These are phyloP conservation scores for Ceratobasidium sp. DNA, from an alignment of 1,284 basidiomycete genomes.

Conservation along the genomic window DNA sequence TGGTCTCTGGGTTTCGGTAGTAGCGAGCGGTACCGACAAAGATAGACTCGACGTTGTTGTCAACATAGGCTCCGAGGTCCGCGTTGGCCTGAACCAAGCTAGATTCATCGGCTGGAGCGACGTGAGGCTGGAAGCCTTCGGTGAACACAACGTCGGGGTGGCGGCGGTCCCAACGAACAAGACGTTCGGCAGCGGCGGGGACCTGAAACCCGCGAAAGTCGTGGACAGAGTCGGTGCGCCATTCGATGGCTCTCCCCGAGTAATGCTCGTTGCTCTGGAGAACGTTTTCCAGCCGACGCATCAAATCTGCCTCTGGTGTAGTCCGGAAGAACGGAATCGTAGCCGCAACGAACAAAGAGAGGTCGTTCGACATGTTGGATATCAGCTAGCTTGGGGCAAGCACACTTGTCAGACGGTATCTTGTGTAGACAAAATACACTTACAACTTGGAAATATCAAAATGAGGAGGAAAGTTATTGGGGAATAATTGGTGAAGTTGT, in stretches of 20 bases:
- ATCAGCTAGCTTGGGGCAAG: neutral
- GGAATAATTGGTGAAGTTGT: neutral
- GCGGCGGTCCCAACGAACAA: constrained; percentile 5
- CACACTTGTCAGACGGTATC: neutral
- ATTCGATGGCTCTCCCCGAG: neutral
- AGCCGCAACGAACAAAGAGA: constrained; percentile 1
- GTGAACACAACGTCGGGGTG: neutral
- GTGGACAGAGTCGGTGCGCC: neutral
- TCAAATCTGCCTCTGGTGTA: neutral
- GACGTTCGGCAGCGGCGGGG: neutral
- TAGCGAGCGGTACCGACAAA: constrained; percentile 6
- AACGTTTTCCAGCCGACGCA: neutral
- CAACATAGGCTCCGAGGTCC: neutral
- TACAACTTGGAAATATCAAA: neutral
- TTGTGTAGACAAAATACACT: neutral
- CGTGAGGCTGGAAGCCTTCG: constrained; percentile 7
- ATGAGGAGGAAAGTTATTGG: neutral
- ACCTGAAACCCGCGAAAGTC: neutral
- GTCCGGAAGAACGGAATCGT: neutral
- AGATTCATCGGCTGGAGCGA: neutral
- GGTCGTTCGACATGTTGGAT: neutral
- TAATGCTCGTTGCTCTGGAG: constrained; percentile 5
- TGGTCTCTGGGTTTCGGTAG: neutral
- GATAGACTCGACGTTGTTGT: neutral
- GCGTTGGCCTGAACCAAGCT: neutral